Conservation (phyloP, 208 protist species). For the Trypanosoma scelopori region DNA sequence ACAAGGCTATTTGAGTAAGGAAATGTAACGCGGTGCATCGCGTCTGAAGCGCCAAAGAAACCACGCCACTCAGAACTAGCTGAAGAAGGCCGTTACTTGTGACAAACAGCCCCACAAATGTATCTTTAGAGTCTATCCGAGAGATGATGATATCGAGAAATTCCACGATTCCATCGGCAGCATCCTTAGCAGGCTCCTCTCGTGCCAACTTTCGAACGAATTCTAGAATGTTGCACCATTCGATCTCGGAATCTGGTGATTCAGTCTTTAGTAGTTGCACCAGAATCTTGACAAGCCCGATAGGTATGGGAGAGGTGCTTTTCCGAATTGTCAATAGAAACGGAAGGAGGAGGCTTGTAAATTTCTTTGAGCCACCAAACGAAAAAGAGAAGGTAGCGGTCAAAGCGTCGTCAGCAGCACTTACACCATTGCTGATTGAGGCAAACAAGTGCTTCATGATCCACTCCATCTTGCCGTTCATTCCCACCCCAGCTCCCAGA, state of each 20-base stretch:
- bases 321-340: constrained; percentile 3
- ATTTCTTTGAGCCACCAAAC: neutral
- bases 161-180: constrained; percentile 15
- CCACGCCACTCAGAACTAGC: constrained; percentile 11
- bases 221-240: constrained; percentile 20
- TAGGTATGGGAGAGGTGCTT: neutral
- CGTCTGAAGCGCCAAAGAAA: neutral
- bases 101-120: constrained; percentile 14
- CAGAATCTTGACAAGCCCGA: constrained; percentile 9
- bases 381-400: constrained; percentile 15
- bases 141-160: constrained; percentile 13
- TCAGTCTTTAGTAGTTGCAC: constrained; percentile 15
- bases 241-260: constrained; percentile 1
- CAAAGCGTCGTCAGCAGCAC: constrained; percentile 12
- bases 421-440: constrained; percentile 6
- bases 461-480: neutral
- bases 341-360: constrained; percentile 9
- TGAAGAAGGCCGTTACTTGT: constrained; percentile 8
- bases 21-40: constrained; percentile 24
- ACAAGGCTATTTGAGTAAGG: constrained; percentile 17
- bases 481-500: neutral
- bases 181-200: neutral
- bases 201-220: constrained; percentile 5
- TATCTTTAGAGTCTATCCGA: constrained; percentile 10
- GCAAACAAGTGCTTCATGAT: constrained; percentile 15